Percentiles rank a stretch among this genome's conserved stretches.
These are phyloP conservation scores for Pseudocercospora crystallina DNA, from an alignment of 2,329 filamentous ascomycete genomes.

Conservation along the genomic window DNA sequence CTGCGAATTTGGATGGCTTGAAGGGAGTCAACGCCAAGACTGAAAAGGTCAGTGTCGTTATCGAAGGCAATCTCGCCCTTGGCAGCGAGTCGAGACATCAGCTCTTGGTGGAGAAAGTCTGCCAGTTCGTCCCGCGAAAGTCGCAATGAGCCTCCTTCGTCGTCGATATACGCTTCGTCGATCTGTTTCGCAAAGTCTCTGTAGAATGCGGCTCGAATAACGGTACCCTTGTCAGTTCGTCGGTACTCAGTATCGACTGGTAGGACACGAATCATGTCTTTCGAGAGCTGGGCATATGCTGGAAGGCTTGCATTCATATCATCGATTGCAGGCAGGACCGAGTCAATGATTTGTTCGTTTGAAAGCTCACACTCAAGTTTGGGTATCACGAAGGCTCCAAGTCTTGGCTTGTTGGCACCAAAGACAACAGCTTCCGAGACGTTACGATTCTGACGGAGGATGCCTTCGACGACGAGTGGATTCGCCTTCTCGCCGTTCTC, in stretches of 20 bases:
- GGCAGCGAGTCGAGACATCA: not conserved
- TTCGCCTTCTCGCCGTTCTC: conserved; percentile 29
- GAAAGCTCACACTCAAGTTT: conserved; percentile 40
- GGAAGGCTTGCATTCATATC: conserved; percentile 50
- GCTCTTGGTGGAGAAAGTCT: conserved; percentile 5
- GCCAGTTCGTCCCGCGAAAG: conserved; percentile 5
- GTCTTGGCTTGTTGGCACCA: conserved; percentile 49
- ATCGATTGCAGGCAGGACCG: conserved; percentile 50
- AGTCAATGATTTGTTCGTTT: conserved; percentile 47
- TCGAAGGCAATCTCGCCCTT: conserved; percentile 5
- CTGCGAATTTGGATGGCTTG: conserved; percentile 52
- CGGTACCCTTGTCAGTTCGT: conserved; percentile 55
- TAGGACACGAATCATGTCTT: conserved; percentile 52
- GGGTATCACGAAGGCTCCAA: conserved; percentile 56
- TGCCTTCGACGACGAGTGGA: conserved; percentile 5
- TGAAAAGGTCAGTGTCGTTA: conserved; percentile 34
- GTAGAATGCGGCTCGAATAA: conserved; percentile 53
- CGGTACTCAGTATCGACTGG: conserved; percentile 45
- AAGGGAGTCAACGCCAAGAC: conserved; percentile 35
- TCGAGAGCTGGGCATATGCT: conserved; percentile 52
- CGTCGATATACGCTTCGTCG: conserved; percentile 42
- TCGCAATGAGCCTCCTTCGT: conserved; percentile 15
- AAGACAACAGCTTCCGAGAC: conserved; percentile 34
- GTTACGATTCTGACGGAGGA: conserved; percentile 24
- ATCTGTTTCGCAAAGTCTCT: conserved; percentile 47